phyloP scores from a whole-genome alignment of 2,329 filamentous ascomycete genomes.

The Penicillium sp. region DNA sequence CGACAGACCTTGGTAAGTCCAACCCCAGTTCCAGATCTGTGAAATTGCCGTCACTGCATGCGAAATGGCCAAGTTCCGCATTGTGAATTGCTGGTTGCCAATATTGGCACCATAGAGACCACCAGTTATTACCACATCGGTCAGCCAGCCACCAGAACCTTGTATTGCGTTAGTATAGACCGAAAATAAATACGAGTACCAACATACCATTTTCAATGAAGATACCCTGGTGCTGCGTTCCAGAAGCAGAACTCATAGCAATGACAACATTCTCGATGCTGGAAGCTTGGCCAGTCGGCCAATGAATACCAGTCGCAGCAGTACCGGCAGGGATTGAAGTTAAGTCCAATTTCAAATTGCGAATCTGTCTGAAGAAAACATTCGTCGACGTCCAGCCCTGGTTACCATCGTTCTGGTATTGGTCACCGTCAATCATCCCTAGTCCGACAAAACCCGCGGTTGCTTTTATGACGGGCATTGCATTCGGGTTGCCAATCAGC shows the following conservation, averaged over 20 bases:
- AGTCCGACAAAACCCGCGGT: conserved; percentile 55
- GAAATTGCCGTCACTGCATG: conserved; percentile 55
- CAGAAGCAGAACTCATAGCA: conserved; percentile 51
- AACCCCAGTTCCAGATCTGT: conserved; percentile 62
- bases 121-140: conserved; percentile 60
- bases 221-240: conserved; percentile 57
- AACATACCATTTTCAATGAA: conserved; percentile 57
- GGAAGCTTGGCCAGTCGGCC: conserved; percentile 58
- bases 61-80: conserved; percentile 56
- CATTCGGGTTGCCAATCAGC: conserved; percentile 60
- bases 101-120: conserved; percentile 60
- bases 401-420: conserved; percentile 46
- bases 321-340: conserved; percentile 37
- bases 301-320: conserved; percentile 48
- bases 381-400: conserved; percentile 51
- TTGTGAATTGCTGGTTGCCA: conserved; percentile 66
- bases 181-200: too few relatives aligned
- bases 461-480: conserved; percentile 57
- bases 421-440: conserved; percentile 59
- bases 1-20: conserved; percentile 53
- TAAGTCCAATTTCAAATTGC: conserved; percentile 65
- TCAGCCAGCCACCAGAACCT: conserved; percentile 60
- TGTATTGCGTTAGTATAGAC: conserved; percentile 1
- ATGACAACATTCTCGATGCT: conserved; percentile 64
- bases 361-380: conserved; percentile 64